Evolutionary conservation across 2,329 filamentous ascomycete species (phyloP), one percentile per base, ranked within the genome.

Genomic region (Aureobasidium mangrovei): DNA sequence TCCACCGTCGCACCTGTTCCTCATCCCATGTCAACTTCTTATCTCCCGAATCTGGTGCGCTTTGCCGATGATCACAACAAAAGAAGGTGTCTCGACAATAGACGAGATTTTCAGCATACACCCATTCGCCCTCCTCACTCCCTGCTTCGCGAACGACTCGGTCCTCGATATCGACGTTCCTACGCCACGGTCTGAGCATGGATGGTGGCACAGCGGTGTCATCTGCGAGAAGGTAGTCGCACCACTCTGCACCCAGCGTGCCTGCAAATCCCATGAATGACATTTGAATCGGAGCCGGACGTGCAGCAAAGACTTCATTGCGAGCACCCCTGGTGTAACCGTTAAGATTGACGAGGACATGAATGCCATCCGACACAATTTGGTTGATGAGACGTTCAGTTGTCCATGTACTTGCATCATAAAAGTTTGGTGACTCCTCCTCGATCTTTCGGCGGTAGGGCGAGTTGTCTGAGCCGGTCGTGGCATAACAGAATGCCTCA

Each of bases 181-280:
- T 78, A 55, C 89, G 81, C 72, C 83, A 86, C 1, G 89, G 89
- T 9, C 90, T 82, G 29, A 97, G 74, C 0, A 91, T 96, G 28
- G 83, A 81, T 0, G 78, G 79, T 0, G 93, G 93, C 52, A 98
- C 85, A 0, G 93, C 90, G 1, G 86, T 91, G 48, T 86, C 77
- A 64, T 98, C 93, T 3, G 93, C 91, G 28, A 97, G 79, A 12
- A 98, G 83, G 65, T 98, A 98, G 67, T 98, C 93, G 62, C 93
- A 98, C 93, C 93, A 98, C 67, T 98, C 93, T 2, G 93, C 93
- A 4, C 93, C 93, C 1, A 98, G 74, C 0, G 91, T 96, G 7
- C 93, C 93, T 0, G 93, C 93, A 67, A 98, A 98, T 0, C 93
- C 93, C 93, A 98, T 98, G 65, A 98, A 98, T 0, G 93, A 95